Conservation (phyloP, 202 grass and related monocot species). For the Setaria italica region DNA sequence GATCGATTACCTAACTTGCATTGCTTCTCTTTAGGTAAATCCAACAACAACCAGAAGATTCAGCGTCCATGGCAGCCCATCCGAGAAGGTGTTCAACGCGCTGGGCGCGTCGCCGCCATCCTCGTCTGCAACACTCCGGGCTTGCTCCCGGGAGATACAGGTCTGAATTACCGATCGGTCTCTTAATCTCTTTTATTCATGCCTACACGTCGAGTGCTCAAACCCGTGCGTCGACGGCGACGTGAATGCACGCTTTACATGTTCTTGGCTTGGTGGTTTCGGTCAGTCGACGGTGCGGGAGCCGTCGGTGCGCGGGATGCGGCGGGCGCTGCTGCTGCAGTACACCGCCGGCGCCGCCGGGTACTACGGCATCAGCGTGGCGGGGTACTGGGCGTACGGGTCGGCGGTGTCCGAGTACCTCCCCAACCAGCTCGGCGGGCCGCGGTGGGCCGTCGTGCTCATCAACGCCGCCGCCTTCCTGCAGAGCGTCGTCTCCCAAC, state of each 20-base stretch:
- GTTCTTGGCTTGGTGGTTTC: too few species aligned
- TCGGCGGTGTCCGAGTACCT: constrained; percentile 80
- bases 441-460: constrained; percentile 67
- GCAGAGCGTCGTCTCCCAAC: constrained; percentile 85
- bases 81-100: constrained; percentile 71
- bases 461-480: constrained; percentile 81
- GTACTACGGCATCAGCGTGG: constrained; percentile 82
- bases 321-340: constrained; percentile 70
- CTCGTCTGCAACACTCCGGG: constrained; percentile 95
- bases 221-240: background rate
- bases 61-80: constrained; percentile 51
- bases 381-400: constrained; percentile 91
- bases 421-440: constrained; percentile 67
- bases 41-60: constrained; percentile 53
- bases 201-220: background rate
- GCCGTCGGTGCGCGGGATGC: constrained; percentile 63
- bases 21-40: constrained; percentile 44
- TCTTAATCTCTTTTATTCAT: background rate
- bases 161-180: background rate
- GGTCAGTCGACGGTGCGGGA: constrained; percentile 73
- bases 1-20: background rate
- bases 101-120: constrained; percentile 73
- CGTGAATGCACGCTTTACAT: background rate
- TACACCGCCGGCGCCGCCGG: constrained; percentile 61
- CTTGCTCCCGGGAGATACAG: constrained; percentile 85